Base-by-base conservation (phyloP, 2,329 filamentous ascomycete genomes). In the Hirsutella rhossiliensis region DNA sequence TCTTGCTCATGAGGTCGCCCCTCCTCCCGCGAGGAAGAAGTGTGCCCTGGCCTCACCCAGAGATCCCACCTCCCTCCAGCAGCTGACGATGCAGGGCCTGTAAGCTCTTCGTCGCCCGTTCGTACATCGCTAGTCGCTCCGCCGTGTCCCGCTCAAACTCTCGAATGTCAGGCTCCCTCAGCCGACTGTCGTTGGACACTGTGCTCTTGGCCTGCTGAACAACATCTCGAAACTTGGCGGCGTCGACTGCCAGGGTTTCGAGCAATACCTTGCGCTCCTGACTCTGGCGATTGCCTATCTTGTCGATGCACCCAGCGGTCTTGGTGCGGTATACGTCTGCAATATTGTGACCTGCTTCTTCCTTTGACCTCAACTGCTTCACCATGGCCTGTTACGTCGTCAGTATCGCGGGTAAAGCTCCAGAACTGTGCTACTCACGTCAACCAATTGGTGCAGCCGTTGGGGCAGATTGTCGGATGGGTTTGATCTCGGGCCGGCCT, bases 101-200 rank as follows among this genome's bases (percentile, higher is more conserved):
- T 9, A 27, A 27, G 23, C 23, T 27, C 23, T 5, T 27, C 23
- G 23, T 9, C 23, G 23, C 23, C 5, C 9, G 3, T 9, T 27
- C 23, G 9, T 27, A 27, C 23, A 5, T 27, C 9, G 5, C 23
- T 7, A 27, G 6, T 27, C 23, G 23, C 23, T 27, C 23, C 6
- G 23, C 23, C 23, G 23, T 27, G 23, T 9, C 9, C 23, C 9
- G 23, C 23, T 27, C 23, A 27, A 27, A 9, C 23, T 27, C 23
- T 9, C 5, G 23, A 27, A 27, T 27, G 23, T 9, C 5, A 5
- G 6, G 23, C 23, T 84, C 13, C 23, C 23, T 27, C 23, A 27
- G 43, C 19, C 41, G 45, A 27, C 27, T 39, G 8, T 37, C 45
- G 1, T 43, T 27, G 5, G 52, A 29, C 8, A 60, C 31, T 1